Percentiles rank a stretch among this genome's conserved stretches.
These are phyloP conservation scores for Haplosporangium gracile DNA, from an alignment of 192 early-diverging fungal genomes.

Conservation along the genomic window DNA sequence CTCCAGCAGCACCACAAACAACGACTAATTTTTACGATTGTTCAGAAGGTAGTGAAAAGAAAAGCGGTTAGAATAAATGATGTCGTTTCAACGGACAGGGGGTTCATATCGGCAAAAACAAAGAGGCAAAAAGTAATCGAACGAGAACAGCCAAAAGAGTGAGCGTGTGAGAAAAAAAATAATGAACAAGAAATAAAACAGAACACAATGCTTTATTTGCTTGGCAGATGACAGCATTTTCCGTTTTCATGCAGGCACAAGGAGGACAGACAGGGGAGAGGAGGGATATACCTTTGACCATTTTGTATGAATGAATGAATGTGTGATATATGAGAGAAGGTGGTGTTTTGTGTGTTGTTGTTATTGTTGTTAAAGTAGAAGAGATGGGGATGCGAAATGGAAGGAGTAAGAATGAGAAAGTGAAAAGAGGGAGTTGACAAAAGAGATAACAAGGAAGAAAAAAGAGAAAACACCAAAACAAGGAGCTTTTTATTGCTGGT, in stretches of 20 bases:
- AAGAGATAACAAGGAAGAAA: neutral
- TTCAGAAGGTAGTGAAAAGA: neutral
- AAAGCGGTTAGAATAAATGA: neutral
- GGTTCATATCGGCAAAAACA: too few species aligned
- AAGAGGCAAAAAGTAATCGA: too few species aligned
- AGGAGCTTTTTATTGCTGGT: neutral
- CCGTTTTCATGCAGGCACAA: too few species aligned
- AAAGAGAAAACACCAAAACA: neutral
- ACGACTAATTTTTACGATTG: constrained; percentile 39
- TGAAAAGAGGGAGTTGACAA: neutral
- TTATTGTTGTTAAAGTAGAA: neutral
- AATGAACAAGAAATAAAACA: too few species aligned
- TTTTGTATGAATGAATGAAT: constrained; percentile 3
- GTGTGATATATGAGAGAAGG: neutral
- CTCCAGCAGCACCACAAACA: constrained; percentile 82
- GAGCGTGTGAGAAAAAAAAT: too few species aligned
- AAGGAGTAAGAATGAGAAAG: neutral
- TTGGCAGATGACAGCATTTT: too few species aligned
- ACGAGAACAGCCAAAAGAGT: too few species aligned
- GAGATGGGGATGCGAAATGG: neutral
- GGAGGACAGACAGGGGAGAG: neutral
- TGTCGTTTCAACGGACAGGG: neutral
- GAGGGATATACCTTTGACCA: constrained; percentile 41
- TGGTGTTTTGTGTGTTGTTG: neutral
- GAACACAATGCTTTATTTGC: too few species aligned